These are phyloP conservation scores for Talaromyces atroroseus DNA, from an alignment of 2,329 filamentous ascomycete genomes.

Conservation along the genomic window DNA sequence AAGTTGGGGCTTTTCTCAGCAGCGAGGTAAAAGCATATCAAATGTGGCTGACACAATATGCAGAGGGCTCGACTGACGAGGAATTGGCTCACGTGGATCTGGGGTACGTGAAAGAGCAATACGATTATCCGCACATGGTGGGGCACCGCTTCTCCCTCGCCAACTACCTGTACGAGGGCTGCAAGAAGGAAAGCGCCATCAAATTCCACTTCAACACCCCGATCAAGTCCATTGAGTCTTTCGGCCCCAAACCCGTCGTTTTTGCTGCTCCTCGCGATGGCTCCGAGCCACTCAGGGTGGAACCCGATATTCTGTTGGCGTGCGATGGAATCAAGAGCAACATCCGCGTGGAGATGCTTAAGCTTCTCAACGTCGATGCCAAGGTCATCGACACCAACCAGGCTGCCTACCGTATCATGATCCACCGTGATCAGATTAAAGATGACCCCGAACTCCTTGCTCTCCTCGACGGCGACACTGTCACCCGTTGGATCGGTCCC, in stretches of 20 bases:
- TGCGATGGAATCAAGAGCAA: slow-evolving; percentile 52
- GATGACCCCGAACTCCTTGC: slow-evolving; percentile 48
- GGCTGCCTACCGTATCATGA: slow-evolving; percentile 51
- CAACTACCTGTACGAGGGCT: slow-evolving; percentile 64
- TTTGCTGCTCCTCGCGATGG: slow-evolving; percentile 54
- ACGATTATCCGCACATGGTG: slow-evolving; percentile 73
- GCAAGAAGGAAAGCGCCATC: slow-evolving; percentile 57
- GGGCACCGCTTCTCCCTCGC: slow-evolving; percentile 71
- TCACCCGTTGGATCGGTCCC: slow-evolving; percentile 61
- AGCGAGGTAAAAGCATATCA: not conserved
- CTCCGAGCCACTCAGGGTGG: slow-evolving; percentile 44
- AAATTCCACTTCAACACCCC: slow-evolving; percentile 62
- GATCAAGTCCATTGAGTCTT: slow-evolving; percentile 54
- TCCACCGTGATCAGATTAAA: slow-evolving; percentile 42
- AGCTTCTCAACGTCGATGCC: slow-evolving; percentile 32
- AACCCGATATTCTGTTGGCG: slow-evolving; percentile 49
- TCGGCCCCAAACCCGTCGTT: slow-evolving; percentile 56
- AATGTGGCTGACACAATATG: slow-evolving; percentile 6
- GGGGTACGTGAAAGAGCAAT: slow-evolving; percentile 60
- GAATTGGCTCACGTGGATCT: slow-evolving; percentile 69
- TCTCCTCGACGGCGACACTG: slow-evolving; percentile 53
- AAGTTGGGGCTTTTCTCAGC: slow-evolving; percentile 19
- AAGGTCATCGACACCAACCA: slow-evolving; percentile 47
- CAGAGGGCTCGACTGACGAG: slow-evolving; percentile 61
- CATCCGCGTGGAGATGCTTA: slow-evolving; percentile 40